These are phyloP conservation scores for Colletotrichum destructivum DNA, from an alignment of 2,329 filamentous ascomycete genomes.

Conservation along the genomic window DNA sequence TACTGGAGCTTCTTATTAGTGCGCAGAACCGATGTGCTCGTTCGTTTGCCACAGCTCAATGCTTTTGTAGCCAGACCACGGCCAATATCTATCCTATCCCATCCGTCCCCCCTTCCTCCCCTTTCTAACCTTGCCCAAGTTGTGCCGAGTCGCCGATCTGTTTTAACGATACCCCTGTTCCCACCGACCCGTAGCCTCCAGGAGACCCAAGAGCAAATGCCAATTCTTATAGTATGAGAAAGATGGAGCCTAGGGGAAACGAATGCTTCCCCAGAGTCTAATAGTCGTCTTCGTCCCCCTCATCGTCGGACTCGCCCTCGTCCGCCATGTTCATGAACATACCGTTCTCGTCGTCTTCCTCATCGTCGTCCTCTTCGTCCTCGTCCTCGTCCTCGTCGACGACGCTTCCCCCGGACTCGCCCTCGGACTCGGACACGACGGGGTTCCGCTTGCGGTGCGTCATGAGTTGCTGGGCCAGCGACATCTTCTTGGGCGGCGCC, in stretches of 20 bases:
- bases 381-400: conserved; percentile 44
- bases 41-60: too few relatives aligned
- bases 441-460: conserved; percentile 43
- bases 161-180: too few relatives aligned
- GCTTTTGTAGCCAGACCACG: too few relatives aligned
- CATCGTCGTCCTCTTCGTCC: conserved; percentile 45
- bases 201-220: background rate
- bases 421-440: conserved; percentile 43
- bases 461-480: conserved; percentile 46
- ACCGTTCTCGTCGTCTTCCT: conserved; percentile 43
- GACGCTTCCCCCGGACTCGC: conserved; percentile 44
- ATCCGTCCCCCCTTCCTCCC: too few relatives aligned
- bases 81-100: too few relatives aligned
- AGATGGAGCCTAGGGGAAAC: too few relatives aligned
- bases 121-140: too few relatives aligned
- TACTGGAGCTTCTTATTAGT: too few relatives aligned
- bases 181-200: background rate
- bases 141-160: too few relatives aligned
- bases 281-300: conserved; percentile 25
- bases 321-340: conserved; percentile 53
- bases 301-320: conserved; percentile 44
- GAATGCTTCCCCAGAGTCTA: background rate
- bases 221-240: background rate
- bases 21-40: too few relatives aligned
- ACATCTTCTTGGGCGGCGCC: conserved; percentile 38